Evolutionary conservation across 768 basidiomycete species (phyloP), one percentile per base, ranked within the genome.

Genomic region (Lentinula raphanica): DNA sequence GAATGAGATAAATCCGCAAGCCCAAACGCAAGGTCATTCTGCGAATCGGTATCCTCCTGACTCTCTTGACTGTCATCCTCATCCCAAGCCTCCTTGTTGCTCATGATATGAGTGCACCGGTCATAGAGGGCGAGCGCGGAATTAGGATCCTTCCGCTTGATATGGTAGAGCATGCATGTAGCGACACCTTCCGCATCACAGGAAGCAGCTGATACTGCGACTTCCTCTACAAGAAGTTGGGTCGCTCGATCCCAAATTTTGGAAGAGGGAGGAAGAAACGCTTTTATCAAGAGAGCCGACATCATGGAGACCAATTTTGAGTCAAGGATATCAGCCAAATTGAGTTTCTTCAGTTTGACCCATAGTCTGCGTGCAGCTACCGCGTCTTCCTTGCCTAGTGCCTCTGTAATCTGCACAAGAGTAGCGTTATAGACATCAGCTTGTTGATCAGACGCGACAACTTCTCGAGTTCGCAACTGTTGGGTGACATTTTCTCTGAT

Each of bases 201-300:
- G 28, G 66, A 68, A 11, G 65, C 72, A 0, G 86, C 83, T 36
- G 72, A 65, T 21, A 87, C 50, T 5, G 83, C 81, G 49, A 88
- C 77, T 54, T 78, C 72, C 60, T 79, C 74, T 4, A 79, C 67
- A 2, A 67, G 61, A 21, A 64, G 64, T 59, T 63, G 66, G 21
- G 74, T 63, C 21, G 59, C 55, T 11, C 69, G 63, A 36, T 71
- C 64, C 68, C 73, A 70, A 15, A 53, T 36, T 3, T 42, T 28
- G 4, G 40, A 49, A 46, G 25, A 38, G 61, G 56, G 42, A 44
- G 38, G 63, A 67, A 69, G 66, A 67, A 62, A 72, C 56, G 53
- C 5, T 1, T 63, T 56, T 15, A 65, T 63, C 49, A 82, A 63
- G 36, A 74, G 59, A 39, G 65, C 65, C 5, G 80, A 79, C 60